These are phyloP conservation scores for Penicillium silybi DNA, from an alignment of 495 filamentous ascomycete species.

Conservation along the genomic window DNA sequence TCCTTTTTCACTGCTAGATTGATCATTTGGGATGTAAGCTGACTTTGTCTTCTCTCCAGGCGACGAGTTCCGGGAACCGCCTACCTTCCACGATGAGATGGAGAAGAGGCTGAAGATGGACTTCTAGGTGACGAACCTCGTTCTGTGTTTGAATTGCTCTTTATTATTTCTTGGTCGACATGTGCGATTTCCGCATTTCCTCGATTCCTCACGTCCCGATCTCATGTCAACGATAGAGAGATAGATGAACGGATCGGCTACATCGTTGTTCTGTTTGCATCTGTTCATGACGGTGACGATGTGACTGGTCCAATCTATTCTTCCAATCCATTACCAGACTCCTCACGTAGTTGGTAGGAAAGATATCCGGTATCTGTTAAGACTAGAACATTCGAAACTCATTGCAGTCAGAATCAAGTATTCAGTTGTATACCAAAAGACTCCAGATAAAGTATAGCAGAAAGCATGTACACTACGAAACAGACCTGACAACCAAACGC, in stretches of 20 bases:
- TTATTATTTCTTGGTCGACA: background rate
- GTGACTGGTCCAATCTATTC: conserved; percentile 9
- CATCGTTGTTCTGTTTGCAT: background rate
- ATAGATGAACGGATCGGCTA: conserved; percentile 6
- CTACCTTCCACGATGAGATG: conserved; percentile 86
- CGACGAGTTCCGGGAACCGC: conserved; percentile 56
- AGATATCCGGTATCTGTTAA: too few relatives aligned
- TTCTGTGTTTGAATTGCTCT: conserved; percentile 9
- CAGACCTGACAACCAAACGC: background rate
- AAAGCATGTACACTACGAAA: conserved; percentile 9
- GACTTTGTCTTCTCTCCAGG: conserved; percentile 40
- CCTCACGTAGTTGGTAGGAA: too few relatives aligned
- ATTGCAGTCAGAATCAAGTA: background rate
- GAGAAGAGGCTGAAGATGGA: conserved; percentile 81
- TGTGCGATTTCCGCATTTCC: conserved; percentile 19
- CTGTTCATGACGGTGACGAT: background rate
- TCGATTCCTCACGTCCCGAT: background rate
- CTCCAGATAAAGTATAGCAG: background rate
- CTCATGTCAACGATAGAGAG: conserved; percentile 17
- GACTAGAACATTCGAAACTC: background rate
- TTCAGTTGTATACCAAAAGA: conserved; percentile 2
- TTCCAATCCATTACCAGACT: background rate
- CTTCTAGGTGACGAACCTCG: conserved; percentile 40
- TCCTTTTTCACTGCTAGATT: conserved; percentile 6
- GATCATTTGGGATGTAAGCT: conserved; percentile 2